Evolutionary conservation across 805 yeast genomes (phyloP).

Genomic region (Isabelozyma rhagii): DNA sequence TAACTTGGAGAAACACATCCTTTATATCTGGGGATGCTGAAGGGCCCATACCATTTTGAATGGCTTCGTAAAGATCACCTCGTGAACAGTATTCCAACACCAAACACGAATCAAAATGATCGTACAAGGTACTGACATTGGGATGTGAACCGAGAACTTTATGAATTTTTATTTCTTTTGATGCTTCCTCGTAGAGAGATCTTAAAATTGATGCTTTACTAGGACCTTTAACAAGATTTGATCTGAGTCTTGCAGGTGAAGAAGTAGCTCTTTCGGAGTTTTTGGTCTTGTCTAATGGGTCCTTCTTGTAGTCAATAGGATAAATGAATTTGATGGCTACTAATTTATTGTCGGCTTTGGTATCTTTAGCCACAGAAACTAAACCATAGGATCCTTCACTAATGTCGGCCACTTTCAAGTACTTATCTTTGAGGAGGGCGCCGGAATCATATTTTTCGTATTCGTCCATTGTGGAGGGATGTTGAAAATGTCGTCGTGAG

Average conservation of each 20-base stretch:
- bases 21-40: slow-evolving; percentile 51
- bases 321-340: slow-evolving; percentile 87
- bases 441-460: slow-evolving; percentile 39
- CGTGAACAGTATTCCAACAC: slow-evolving; percentile 79
- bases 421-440: slow-evolving; percentile 55
- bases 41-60: slow-evolving; percentile 64
- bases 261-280: slow-evolving; percentile 26
- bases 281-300: slow-evolving; percentile 12
- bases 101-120: slow-evolving; percentile 50
- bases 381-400: slow-evolving; percentile 94
- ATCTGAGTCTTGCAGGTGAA: slow-evolving; percentile 32
- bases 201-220: slow-evolving; percentile 21
- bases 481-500: neutral
- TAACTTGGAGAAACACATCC: slow-evolving; percentile 50
- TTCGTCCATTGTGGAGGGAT: slow-evolving; percentile 28
- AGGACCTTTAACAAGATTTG: slow-evolving; percentile 5
- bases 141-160: slow-evolving; percentile 53
- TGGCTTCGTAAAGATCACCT: slow-evolving; percentile 84
- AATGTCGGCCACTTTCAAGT: slow-evolving; percentile 66
- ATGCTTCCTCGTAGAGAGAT: slow-evolving; percentile 50
- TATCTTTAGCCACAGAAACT: slow-evolving; percentile 83
- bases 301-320: slow-evolving; percentile 44
- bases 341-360: slow-evolving; percentile 38
- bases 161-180: slow-evolving; percentile 66
- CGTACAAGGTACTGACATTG: slow-evolving; percentile 45